Percentiles rank a stretch among this genome's conserved stretches.
These are phyloP conservation scores for Moesziomyces sp. DNA, from an alignment of 1,284 basidiomycete genomes.

Conservation along the genomic window DNA sequence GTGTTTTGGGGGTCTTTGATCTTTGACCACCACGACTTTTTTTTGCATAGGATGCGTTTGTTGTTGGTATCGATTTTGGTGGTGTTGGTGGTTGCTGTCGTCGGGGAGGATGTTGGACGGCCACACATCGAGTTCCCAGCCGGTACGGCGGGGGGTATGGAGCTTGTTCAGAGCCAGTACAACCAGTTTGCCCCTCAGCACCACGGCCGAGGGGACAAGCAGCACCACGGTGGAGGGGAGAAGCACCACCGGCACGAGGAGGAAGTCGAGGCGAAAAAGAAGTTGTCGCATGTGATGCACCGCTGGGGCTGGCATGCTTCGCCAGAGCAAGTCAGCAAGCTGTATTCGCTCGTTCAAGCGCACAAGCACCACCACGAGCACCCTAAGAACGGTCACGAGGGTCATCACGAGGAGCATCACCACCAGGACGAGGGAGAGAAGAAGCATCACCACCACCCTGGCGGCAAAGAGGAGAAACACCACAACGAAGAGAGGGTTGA, in stretches of 20 bases:
- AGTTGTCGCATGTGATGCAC: slow-evolving; percentile 15
- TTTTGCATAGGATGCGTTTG: too few relatives aligned
- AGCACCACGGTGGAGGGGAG: not conserved
- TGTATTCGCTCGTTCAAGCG: slow-evolving; percentile 4
- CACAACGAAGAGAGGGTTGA: too few relatives aligned
- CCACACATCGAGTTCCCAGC: slow-evolving; percentile 8
- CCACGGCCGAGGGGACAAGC: not conserved
- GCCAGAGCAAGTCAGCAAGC: slow-evolving; percentile 2
- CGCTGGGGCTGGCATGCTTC: slow-evolving; percentile 9
- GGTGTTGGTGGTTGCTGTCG: too few relatives aligned
- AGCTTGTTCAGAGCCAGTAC: slow-evolving; percentile 9
- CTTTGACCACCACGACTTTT: too few relatives aligned
- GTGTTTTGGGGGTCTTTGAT: too few relatives aligned
- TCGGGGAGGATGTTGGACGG: not conserved
- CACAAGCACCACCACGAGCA: not conserved
- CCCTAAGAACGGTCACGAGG: not conserved
- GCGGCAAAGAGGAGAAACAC: too few relatives aligned
- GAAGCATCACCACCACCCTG: too few relatives aligned
- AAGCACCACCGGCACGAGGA: too few relatives aligned
- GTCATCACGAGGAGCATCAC: not conserved
- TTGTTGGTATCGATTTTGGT: too few relatives aligned
- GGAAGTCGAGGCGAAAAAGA: slow-evolving; percentile 1
- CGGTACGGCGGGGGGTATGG: not conserved
- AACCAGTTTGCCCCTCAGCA: slow-evolving; percentile 21
- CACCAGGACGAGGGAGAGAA: not conserved